Evolutionary conservation across 257 asterid genomes (phyloP), one percentile per base, ranked within the genome.

Genomic region (Solanum virginianum): DNA sequence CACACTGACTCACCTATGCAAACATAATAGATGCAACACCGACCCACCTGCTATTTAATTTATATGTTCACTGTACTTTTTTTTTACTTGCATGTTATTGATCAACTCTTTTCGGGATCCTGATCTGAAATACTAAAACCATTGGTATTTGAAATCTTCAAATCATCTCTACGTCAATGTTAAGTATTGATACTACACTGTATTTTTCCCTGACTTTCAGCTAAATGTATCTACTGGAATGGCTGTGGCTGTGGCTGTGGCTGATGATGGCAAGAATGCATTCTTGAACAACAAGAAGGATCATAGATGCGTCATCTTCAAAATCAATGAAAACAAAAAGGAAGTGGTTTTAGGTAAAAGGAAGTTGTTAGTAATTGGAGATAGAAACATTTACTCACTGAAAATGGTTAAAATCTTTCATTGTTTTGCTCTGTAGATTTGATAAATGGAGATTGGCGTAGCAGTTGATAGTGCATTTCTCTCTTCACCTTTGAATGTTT

Each of bases 201-300:
- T 41, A 7, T 7, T 7, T 24, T 49, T n/a, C 80, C 3, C 29
- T 11, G 26, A 71, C 8, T 80, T 82, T 20, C 88, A 93, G 97
- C 87, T 86, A 70, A 91, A 91, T 90, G 95, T 92, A 15, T 86
- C 92, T 85, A 90, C 91, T 4, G 93, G 92, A 22, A 89, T 93
- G 96, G 90, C 90, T 17, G 90, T 92, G 70, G 92, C 92, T 51
- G 97, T 93, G 96, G 90, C 90, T 17, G 90, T 92, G 70, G 92
- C 92, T 51, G 97, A 91, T 85, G 85, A 89, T 36, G 86, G 93
- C 87, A 90, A 85, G 83, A 88, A 72, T n/a, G 87, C 94, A 57
- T 93, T 92, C 88, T 45, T 92, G 90, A 94, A 93, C 29, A 91
- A 86, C 89, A 93, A 91, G 92, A 92, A 93, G 87, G 85, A 68